Base-by-base conservation (phyloP, 2,329 filamentous ascomycete genomes). In the Stagonosporopsis cucurbitacearum region DNA sequence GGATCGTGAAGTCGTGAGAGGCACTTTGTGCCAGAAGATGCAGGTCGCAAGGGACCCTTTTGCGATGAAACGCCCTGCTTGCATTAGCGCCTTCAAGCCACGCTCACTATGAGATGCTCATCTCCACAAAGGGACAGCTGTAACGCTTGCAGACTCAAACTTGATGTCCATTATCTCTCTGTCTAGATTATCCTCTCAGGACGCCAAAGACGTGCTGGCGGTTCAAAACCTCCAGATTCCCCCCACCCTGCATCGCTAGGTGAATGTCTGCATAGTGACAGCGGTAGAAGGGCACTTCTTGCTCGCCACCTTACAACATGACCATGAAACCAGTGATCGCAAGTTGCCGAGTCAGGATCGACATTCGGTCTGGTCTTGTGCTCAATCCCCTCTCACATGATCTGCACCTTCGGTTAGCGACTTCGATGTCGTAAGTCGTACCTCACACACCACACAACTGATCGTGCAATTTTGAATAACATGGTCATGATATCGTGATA, bases 1-100 rank as follows among this genome's bases (percentile, higher is more conserved):
- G 60, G 61, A 65, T 70, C 69, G 67, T 72, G 65, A 72, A 53
- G 61, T 71, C 64, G 65, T 71, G 45, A 70, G 23, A 36, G 51
- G 49, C 54, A 44, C 25, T 52, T 55, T 57, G 44, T 47, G 53
- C 47, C 47, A 22, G 42, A 43, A 51, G 43, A 49, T 33, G 49
- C 46, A 57, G 40, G 48, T 51, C 35, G 45, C 40, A 45, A 30
- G 26, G 49, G 44, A 52, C 54, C 49, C 23, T 54, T 51, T 43
- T 40, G 43, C 50, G 46, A 13, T 57, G 54, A 57, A 57, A 57
- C 54, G 54, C 32, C 54, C 36, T 30, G 30, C 39, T 7, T 49
- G 49, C 54, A 44, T 52, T 57, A 57, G 48, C 54, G 48, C 19
- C 13, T 23, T 32, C 41, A 42, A 45, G 35, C 30, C 45, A 17